Base-by-base conservation (phyloP, 1,284 basidiomycete species). In the Ceratobasidium sp. region DNA sequence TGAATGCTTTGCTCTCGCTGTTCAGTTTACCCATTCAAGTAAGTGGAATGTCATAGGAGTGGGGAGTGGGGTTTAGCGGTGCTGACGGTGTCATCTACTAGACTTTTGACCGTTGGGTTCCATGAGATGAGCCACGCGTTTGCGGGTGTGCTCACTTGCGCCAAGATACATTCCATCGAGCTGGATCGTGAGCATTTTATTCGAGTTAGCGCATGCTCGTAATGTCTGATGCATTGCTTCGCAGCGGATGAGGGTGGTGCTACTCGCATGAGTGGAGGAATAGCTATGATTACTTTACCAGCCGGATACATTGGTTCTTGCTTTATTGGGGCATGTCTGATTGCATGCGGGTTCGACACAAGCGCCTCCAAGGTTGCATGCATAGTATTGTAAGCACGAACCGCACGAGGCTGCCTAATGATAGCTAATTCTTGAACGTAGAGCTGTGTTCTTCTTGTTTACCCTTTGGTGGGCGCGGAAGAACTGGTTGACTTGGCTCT, bases 221-320 rank as follows among this genome's bases (percentile, higher is more conserved):
- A 41, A 11, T 41, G 4, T 57, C 77, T 56, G 24, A 45, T 66
- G 15, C 29, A 24, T 53, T 74, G 19, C 22, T 47, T 31, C 36
- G 56, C 78, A 94, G 93, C 95, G 44, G 92, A 98, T 80, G 96
- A 98, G 84, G 97, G 96, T 19, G 97, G 97, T 1, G 90, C 92
- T 14, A 99, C 97, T 0, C 86, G 89, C 36, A 98, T 99, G 96
- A 90, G 94, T 47, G 97, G 97, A 31, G 97, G 97, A 0, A 91
- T 98, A 53, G 86, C 90, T 11, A 93, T 92, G 86, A 86, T 84
- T 69, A 84, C 84, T 1, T 77, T 84, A 4, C 94, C 94, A 0
- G 95, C 95, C 1, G 96, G 96, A 47, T 99, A 99, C 82, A 90
- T 98, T 41, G 97, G 97, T 9, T 95, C 93, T 1, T 92, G 92